Evolutionary conservation across 2,329 filamentous ascomycete species (phyloP), one percentile per base, ranked within the genome.

Genomic region (Ophiostoma quercus): DNA sequence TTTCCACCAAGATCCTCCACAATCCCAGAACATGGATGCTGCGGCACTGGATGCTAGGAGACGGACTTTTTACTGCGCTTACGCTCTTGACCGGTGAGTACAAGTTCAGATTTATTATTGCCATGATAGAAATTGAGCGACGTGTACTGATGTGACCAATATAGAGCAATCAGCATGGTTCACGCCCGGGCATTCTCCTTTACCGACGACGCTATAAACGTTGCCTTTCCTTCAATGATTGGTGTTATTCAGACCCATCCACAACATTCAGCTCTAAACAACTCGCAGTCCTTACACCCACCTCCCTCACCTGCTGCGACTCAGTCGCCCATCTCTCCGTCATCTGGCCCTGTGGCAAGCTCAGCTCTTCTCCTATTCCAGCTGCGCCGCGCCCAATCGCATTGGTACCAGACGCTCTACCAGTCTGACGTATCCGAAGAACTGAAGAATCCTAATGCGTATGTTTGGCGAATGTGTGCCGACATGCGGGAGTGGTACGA

Each of bases 131-230:
- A 12, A 14, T 41, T 41, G 3, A 3, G 3, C 6, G 34, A 47
- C 9, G 11, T 54, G 37, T 47, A 25, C 11, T 51, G 11, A 12
- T 73, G 34, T 34, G 67, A 32, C 39, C 37, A 67, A 69, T 4
- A 65, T 51, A 22, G 92, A 76, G 89, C 92, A 12, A 94, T 96
- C 65, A 96, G 93, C 74, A 91, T 97, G 82, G 91, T 94, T 4
- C 88, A 96, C 74, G 91, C 91, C 12, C 85, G 92, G 43, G 90
- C 93, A 0, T 97, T 97, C 78, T 97, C 94, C 0, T 97, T 98
- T 76, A 94, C 92, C 0, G 94, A 98, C 76, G 92, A 94, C 70
- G 90, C 94, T 6, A 86, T 91, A 34, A 90, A 92, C 73, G 94
- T 98, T 39, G 87, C 86, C n/a, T 86, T 93, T 72, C 92, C 93